Evolutionary conservation across 2,329 filamentous ascomycete genomes (phyloP).

Genomic region (Neofusicoccum sp.): DNA sequence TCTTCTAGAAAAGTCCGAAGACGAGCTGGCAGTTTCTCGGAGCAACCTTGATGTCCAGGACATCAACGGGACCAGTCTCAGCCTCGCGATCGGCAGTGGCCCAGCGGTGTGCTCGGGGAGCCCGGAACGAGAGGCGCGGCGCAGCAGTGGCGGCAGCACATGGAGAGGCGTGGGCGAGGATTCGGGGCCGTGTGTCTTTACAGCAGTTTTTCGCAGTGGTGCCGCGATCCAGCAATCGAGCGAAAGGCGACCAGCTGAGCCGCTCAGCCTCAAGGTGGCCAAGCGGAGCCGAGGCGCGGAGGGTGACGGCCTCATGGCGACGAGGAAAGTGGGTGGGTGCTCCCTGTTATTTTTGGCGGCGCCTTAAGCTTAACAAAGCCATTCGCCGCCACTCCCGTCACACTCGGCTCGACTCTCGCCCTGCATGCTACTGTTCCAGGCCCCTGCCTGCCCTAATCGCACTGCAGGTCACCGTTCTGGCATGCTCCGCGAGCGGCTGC

Average conservation of each 20-base stretch:
- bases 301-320: too few relatives aligned
- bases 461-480: background rate
- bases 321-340: background rate
- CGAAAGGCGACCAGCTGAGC: background rate
- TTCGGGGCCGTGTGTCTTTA: too few relatives aligned
- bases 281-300: background rate
- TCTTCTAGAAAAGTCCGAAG: background rate
- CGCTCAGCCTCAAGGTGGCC: background rate
- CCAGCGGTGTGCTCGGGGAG: background rate
- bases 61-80: background rate
- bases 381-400: constrained; percentile 16
- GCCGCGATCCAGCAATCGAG: background rate
- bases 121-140: background rate
- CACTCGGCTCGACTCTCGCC: background rate
- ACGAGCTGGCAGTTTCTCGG: constrained; percentile 7
- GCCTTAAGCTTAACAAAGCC: constrained; percentile 12
- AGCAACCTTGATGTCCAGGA: background rate
- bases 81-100: constrained; percentile 1
- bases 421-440: constrained; percentile 11
- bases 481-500: background rate
- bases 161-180: background rate
- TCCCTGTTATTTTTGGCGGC: constrained; percentile 7
- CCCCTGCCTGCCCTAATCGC: background rate
- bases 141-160: background rate
- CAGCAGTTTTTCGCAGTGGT: background rate